phyloP scores from a whole-genome alignment of 768 basidiomycete species.

The Candolleomyces aberdarensis region DNA sequence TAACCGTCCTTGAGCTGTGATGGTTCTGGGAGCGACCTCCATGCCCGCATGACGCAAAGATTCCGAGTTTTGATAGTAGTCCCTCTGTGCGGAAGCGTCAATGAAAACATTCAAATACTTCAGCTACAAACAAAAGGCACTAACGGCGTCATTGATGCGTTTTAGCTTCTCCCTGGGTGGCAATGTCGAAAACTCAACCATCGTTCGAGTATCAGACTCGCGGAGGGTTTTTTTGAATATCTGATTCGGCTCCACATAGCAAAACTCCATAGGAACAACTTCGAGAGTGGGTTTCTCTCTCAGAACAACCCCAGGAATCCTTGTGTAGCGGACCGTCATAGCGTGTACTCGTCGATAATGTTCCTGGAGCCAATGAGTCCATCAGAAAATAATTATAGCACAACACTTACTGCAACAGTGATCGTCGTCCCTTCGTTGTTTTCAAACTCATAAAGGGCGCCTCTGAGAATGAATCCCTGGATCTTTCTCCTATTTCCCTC shows the following conservation, averaged over 20 bases:
- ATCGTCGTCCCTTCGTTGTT: slow-evolving; percentile 33
- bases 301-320: slow-evolving; percentile 12
- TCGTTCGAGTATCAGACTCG: slow-evolving; percentile 54
- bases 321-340: slow-evolving; percentile 21
- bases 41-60: not conserved
- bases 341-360: slow-evolving; percentile 26
- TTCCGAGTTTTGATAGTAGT: not conserved
- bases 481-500: slow-evolving; percentile 25
- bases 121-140: not conserved
- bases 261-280: slow-evolving; percentile 65
- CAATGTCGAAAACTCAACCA: slow-evolving; percentile 68
- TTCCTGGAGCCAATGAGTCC: not conserved
- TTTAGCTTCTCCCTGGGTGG: slow-evolving; percentile 52
- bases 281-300: slow-evolving; percentile 9
- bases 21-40: not conserved
- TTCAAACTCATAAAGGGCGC: slow-evolving; percentile 33
- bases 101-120: too few relatives aligned
- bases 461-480: slow-evolving; percentile 28
- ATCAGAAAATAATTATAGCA: not conserved
- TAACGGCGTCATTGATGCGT: slow-evolving; percentile 43
- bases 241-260: slow-evolving; percentile 59
- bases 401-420: slow-evolving; percentile 33
- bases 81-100: not conserved
- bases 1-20: not conserved
- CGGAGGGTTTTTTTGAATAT: slow-evolving; percentile 70